phyloP scores from a whole-genome alignment of 441 rosid species.

The Populus trichocarpa region DNA sequence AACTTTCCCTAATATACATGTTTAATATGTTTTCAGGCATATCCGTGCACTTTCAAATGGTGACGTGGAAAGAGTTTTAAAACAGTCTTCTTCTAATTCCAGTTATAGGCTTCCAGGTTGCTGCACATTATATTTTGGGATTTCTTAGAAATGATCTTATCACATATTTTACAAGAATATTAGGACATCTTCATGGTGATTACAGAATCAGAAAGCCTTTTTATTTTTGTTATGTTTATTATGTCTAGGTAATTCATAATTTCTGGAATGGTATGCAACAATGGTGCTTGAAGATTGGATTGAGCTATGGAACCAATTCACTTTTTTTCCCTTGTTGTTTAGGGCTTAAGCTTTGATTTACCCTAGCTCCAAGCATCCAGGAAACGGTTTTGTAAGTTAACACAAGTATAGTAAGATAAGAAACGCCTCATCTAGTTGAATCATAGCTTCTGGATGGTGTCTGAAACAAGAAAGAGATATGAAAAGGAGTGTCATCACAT shows the following conservation, averaged over 20 bases:
- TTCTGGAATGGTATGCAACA: background rate
- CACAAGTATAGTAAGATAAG: background rate
- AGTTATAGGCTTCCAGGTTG: constrained; percentile 83
- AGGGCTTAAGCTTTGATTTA: background rate
- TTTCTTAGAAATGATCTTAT: background rate
- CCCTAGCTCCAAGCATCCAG: background rate
- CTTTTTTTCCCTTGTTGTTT: background rate
- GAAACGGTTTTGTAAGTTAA: background rate
- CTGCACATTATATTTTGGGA: constrained; percentile 15
- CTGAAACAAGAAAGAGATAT: background rate
- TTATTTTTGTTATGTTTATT: background rate
- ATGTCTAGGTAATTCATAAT: background rate
- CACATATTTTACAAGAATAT: background rate
- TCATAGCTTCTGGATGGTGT: background rate
- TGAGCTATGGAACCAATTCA: background rate
- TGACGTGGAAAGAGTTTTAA: constrained; percentile 68
- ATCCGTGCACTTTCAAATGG: constrained; percentile 71
- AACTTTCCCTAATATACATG: constrained; percentile 7
- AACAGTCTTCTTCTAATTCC: constrained; percentile 58
- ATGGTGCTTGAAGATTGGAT: background rate
- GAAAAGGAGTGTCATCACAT: background rate
- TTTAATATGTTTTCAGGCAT: constrained; percentile 52
- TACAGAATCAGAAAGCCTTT: background rate
- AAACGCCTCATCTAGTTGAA: background rate
- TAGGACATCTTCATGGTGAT: background rate